Conservation (phyloP, 306 rosid genomes). For the Vigna unguiculata region DNA sequence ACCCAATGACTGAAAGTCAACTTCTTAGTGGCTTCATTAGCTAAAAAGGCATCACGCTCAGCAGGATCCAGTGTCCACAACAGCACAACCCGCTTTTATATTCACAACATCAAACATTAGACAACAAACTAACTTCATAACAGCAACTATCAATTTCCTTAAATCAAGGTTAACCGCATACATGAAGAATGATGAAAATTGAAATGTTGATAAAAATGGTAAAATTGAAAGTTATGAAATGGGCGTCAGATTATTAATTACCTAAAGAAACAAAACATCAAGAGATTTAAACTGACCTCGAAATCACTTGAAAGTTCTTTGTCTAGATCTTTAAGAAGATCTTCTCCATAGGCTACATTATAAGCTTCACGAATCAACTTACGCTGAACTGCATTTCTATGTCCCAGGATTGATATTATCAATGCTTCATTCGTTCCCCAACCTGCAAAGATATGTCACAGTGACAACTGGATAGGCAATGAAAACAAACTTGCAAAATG, state of each 20-base stretch:
- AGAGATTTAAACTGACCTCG: slow-evolving; percentile 54
- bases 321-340: slow-evolving; percentile 65
- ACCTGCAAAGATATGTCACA: slow-evolving; percentile 55
- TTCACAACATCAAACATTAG: slow-evolving; percentile 35
- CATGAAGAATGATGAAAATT: not conserved
- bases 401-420: slow-evolving; percentile 65
- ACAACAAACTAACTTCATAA: slow-evolving; percentile 9
- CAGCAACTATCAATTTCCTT: slow-evolving; percentile 21
- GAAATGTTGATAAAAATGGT: not conserved
- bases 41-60: slow-evolving; percentile 74
- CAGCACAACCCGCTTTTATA: slow-evolving; percentile 47
- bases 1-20: slow-evolving; percentile 50
- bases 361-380: slow-evolving; percentile 60
- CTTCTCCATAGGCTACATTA: slow-evolving; percentile 62
- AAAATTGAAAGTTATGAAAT: slow-evolving; percentile 18
- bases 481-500: not conserved
- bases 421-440: slow-evolving; percentile 74
- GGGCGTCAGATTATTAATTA: not conserved
- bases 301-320: slow-evolving; percentile 77
- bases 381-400: slow-evolving; percentile 69
- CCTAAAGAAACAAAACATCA: not conserved
- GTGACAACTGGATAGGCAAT: slow-evolving; percentile 4
- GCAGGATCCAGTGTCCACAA: slow-evolving; percentile 70
- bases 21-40: slow-evolving; percentile 63
- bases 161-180: slow-evolving; percentile 20